These are phyloP conservation scores for Thymus quinquecostatus DNA, from an alignment of 257 asterid genomes.

Conservation along the genomic window DNA sequence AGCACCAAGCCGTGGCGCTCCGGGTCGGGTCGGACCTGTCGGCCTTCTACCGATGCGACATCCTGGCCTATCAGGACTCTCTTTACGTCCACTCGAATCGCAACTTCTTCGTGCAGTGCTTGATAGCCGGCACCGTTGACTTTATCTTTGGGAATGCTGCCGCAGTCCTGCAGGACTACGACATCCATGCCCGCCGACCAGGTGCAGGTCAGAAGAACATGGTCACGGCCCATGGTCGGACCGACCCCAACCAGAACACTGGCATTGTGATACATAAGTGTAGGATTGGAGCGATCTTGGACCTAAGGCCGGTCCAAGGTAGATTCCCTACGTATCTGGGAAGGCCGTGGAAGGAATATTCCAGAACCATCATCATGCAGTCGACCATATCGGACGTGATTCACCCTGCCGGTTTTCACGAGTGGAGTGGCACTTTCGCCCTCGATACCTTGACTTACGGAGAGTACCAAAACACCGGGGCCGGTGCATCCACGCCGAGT, in stretches of 20 bases:
- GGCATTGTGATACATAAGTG: constrained; percentile 65
- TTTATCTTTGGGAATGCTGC: constrained; percentile 69
- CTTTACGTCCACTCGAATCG: constrained; percentile 70
- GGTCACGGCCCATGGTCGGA: constrained; percentile 72
- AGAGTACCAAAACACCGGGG: constrained; percentile 62
- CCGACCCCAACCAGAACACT: constrained; percentile 73
- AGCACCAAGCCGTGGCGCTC: constrained; percentile 77
- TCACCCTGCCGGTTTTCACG: constrained; percentile 61
- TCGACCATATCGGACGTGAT: constrained; percentile 56
- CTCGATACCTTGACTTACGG: constrained; percentile 52
- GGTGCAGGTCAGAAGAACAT: constrained; percentile 55
- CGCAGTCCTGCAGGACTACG: constrained; percentile 55
- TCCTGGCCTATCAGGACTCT: constrained; percentile 55
- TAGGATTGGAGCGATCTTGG: constrained; percentile 63
- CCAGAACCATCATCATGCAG: constrained; percentile 71
- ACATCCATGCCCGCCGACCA: constrained; percentile 67
- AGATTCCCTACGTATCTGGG: constrained; percentile 61
- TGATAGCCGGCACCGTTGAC: constrained; percentile 59
- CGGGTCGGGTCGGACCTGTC: constrained; percentile 68
- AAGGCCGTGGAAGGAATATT: constrained; percentile 64
- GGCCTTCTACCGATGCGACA: constrained; percentile 59
- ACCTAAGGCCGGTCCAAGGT: constrained; percentile 44
- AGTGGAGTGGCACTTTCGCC: constrained; percentile 71
- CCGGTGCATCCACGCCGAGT: constrained; percentile 57
- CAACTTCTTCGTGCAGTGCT: constrained; percentile 54